These are phyloP conservation scores for Xerocomellus dryophilus DNA, from an alignment of 768 basidiomycete species.

Conservation along the genomic window DNA sequence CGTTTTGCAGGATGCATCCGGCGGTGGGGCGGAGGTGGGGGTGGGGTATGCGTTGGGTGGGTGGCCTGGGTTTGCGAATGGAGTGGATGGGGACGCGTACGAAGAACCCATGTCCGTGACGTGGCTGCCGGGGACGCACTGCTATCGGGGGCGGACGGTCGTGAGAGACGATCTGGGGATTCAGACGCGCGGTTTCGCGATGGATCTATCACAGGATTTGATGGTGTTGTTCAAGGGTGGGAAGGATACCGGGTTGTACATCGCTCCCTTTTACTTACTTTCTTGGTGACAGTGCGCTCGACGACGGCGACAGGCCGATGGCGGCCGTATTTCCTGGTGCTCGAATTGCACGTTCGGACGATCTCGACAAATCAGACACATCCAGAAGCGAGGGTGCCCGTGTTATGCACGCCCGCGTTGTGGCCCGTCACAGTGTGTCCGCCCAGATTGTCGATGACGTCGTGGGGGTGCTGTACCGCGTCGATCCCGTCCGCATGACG, in stretches of 20 bases:
- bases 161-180: slow-evolving; percentile 39
- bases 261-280: neutral
- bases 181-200: slow-evolving; percentile 52
- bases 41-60: neutral
- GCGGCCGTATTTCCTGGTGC: slow-evolving; percentile 3
- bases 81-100: neutral
- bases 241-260: slow-evolving; percentile 15
- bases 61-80: neutral
- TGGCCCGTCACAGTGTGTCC: slow-evolving; percentile 30
- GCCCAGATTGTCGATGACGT: slow-evolving; percentile 56
- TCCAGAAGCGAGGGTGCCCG: slow-evolving; percentile 36
- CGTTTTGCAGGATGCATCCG: slow-evolving; percentile 47
- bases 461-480: slow-evolving; percentile 46
- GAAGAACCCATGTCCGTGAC: slow-evolving; percentile 9
- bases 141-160: slow-evolving; percentile 10
- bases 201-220: slow-evolving; percentile 65
- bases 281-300: too few species aligned
- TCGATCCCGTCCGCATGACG: slow-evolving; percentile 23
- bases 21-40: neutral
- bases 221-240: slow-evolving; percentile 40
- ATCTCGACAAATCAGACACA: slow-evolving; percentile 43
- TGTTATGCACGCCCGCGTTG: slow-evolving; percentile 25
- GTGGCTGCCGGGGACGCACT: slow-evolving; percentile 17
- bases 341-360: slow-evolving; percentile 44
- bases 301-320: slow-evolving; percentile 7